Conservation (phyloP, 2,329 filamentous ascomycete species). For the Diaporthe capsici region DNA sequence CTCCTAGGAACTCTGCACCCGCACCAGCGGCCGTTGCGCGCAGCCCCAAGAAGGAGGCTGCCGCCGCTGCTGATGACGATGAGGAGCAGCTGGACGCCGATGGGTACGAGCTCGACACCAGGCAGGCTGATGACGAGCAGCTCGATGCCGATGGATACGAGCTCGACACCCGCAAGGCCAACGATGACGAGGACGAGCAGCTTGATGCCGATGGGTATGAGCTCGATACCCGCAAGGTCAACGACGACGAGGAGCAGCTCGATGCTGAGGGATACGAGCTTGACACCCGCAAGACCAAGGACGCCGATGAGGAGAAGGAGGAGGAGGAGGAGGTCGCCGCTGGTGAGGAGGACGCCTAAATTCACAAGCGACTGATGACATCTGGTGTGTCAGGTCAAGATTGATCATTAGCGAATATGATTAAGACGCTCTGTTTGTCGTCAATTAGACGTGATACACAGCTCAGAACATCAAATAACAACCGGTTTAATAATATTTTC, state of each 20-base stretch:
- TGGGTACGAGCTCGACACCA: slow-evolving; percentile 21
- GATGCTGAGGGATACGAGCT: slow-evolving; percentile 21
- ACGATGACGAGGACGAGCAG: slow-evolving; percentile 14
- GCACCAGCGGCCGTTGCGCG: neutral
- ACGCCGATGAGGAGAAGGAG: slow-evolving; percentile 24
- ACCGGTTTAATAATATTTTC: neutral
- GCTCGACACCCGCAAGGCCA: slow-evolving; percentile 24
- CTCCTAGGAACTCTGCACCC: neutral
- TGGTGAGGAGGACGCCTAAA: slow-evolving; percentile 30
- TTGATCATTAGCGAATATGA: neutral
- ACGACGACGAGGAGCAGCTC: neutral
- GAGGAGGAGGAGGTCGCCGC: slow-evolving; percentile 25
- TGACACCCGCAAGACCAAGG: slow-evolving; percentile 26
- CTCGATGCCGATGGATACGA: slow-evolving; percentile 4
- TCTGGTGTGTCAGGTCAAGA: neutral
- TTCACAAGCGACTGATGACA: neutral
- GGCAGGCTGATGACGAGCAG: slow-evolving; percentile 2
- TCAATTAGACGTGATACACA: neutral
- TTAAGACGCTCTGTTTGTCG: neutral
- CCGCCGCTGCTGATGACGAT: neutral
- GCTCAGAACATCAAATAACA: neutral
- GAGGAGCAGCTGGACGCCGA: slow-evolving; percentile 14
- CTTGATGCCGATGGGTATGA: slow-evolving; percentile 12
- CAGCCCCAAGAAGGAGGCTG: too few species aligned
- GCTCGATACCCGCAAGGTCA: slow-evolving; percentile 5